phyloP scores from a whole-genome alignment of 2,329 filamentous ascomycete species.

The Aspergillus sclerotialis region DNA sequence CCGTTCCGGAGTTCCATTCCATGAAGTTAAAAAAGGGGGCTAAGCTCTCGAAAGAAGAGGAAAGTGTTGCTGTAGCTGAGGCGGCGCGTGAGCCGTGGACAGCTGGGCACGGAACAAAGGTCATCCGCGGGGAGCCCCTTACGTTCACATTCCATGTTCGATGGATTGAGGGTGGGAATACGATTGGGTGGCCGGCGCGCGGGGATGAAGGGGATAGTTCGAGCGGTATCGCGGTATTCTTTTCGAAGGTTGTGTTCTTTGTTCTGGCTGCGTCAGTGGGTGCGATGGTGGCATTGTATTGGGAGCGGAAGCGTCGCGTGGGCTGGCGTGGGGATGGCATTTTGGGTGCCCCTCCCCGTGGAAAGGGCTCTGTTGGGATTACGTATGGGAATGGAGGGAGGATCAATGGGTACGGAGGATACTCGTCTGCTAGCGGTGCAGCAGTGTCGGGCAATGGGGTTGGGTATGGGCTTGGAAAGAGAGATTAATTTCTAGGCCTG shows the following conservation, averaged over 20 bases:
- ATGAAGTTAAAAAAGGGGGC: constrained; percentile 7
- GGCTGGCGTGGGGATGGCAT: constrained; percentile 41
- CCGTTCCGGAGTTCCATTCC: constrained; percentile 63
- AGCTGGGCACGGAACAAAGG: constrained; percentile 48
- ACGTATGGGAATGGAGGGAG: constrained; percentile 48
- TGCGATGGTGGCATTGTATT: constrained; percentile 29
- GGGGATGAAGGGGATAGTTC: constrained; percentile 5
- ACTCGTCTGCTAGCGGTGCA: constrained; percentile 36
- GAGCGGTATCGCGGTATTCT: constrained; percentile 10
- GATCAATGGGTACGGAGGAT: constrained; percentile 51
- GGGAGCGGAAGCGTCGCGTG: constrained; percentile 25
- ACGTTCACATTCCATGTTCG: constrained; percentile 72
- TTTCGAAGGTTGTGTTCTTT: constrained; percentile 29
- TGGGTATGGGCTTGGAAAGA: constrained; percentile 35
- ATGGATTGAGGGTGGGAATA: constrained; percentile 53
- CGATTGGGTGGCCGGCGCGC: constrained; percentile 26
- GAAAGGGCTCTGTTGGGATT: constrained; percentile 44
- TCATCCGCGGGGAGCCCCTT: constrained; percentile 82
- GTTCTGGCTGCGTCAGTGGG: constrained; percentile 29
- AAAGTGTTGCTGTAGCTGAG: constrained; percentile 34
- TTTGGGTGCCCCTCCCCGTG: constrained; percentile 34
- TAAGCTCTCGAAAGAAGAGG: constrained; percentile 12
- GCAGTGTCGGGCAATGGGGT: constrained; percentile 12
- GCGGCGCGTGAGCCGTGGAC: constrained; percentile 42
- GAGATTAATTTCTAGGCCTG: constrained; percentile 36